These are phyloP conservation scores for Entoloma clypeatum DNA, from an alignment of 1,284 basidiomycete species.

Conservation along the genomic window DNA sequence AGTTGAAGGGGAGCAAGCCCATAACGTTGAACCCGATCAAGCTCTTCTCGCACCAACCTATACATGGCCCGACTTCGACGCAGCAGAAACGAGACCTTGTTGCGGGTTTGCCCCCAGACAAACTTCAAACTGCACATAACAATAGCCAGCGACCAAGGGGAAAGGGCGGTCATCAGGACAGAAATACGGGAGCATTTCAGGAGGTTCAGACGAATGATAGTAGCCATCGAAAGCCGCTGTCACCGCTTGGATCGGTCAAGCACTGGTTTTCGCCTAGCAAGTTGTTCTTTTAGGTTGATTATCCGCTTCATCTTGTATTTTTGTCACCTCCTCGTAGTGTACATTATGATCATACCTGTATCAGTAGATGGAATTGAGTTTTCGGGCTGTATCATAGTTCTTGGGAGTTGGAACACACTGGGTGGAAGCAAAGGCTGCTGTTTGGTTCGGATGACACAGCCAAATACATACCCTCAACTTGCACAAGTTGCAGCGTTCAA, in stretches of 20 bases:
- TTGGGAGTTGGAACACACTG: too few relatives aligned
- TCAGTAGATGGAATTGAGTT: too few relatives aligned
- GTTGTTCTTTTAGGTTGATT: too few relatives aligned
- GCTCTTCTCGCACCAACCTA: constrained; percentile 32
- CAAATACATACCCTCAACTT: too few relatives aligned
- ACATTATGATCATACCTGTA: background rate
- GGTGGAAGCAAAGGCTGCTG: too few relatives aligned
- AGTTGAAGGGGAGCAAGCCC: constrained; percentile 8
- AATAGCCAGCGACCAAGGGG: background rate
- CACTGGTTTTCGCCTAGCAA: constrained; percentile 52
- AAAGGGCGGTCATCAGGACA: background rate
- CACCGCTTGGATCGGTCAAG: constrained; percentile 40
- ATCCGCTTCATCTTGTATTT: too few relatives aligned
- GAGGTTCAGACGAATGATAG: background rate
- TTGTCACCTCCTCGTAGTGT: constrained; percentile 20
- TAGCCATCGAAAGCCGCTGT: constrained; percentile 32
- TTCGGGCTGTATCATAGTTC: too few relatives aligned
- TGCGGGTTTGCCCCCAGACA: background rate
- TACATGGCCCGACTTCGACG: constrained; percentile 5
- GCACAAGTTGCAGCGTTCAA: too few relatives aligned
- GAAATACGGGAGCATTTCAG: background rate
- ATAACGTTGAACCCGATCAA: constrained; percentile 25
- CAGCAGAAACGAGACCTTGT: constrained; percentile 4
- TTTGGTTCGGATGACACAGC: too few relatives aligned
- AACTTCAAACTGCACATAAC: background rate